Percentiles rank a stretch among this genome's conserved stretches.
These are phyloP conservation scores for Fraxinus quadrangulata DNA, from an alignment of 257 asterid species.

Conservation along the genomic window DNA sequence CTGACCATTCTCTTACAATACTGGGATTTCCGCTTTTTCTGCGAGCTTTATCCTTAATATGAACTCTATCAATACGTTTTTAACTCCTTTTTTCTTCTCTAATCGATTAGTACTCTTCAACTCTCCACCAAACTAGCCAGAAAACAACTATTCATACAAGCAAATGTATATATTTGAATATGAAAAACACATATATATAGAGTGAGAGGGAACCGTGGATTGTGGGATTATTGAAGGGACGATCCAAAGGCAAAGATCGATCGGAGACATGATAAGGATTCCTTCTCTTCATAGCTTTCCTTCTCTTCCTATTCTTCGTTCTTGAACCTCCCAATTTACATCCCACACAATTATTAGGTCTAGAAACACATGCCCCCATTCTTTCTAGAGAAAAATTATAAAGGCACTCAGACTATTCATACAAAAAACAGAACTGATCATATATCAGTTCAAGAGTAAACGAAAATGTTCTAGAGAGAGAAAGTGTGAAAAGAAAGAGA, in stretches of 20 bases:
- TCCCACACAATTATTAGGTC: conserved; percentile 62
- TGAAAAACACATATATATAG: conserved; percentile 1
- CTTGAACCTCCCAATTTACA: conserved; percentile 41
- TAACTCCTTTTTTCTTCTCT: background rate
- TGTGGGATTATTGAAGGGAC: conserved; percentile 47
- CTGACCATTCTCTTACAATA: too few species aligned
- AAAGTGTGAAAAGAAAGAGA: conserved; percentile 38
- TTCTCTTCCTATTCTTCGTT: conserved; percentile 57
- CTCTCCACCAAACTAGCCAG: background rate
- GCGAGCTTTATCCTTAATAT: background rate
- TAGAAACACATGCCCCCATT: conserved; percentile 94
- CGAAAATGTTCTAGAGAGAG: conserved; percentile 32
- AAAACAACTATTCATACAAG: background rate
- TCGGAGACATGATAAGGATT: conserved; percentile 51
- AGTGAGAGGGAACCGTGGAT: conserved; percentile 47
- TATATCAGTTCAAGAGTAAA: conserved; percentile 9
- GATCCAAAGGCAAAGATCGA: conserved; percentile 69
- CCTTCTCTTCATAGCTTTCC: conserved; percentile 47
- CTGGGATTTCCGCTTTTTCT: too few species aligned
- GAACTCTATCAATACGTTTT: background rate
- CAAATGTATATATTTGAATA: background rate
- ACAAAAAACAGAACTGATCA: background rate
- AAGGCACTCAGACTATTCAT: background rate
- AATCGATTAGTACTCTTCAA: background rate
- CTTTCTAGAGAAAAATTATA: background rate